These are phyloP conservation scores for Penicillium sp. DNA, from an alignment of 2,329 filamentous ascomycete genomes.

Conservation along the genomic window DNA sequence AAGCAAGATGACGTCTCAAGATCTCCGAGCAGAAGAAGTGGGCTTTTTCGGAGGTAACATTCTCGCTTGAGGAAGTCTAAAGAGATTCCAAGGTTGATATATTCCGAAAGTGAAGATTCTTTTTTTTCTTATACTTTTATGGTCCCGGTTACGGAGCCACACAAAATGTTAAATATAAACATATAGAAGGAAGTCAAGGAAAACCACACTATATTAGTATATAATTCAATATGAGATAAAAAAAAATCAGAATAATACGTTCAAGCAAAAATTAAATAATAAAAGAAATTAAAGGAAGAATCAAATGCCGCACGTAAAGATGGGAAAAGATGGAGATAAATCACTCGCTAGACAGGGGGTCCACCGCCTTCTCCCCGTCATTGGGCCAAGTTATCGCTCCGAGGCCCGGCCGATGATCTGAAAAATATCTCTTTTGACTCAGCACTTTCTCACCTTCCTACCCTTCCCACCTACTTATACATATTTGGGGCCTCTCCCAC, in stretches of 20 bases:
- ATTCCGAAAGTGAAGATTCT: not conserved
- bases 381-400: constrained; percentile 22
- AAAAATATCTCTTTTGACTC: constrained; percentile 23
- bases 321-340: not conserved
- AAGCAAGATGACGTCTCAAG: constrained; percentile 18
- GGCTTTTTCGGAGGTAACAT: constrained; percentile 8
- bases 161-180: not conserved
- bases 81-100: not conserved
- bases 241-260: not conserved
- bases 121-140: not conserved
- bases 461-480: constrained; percentile 4
- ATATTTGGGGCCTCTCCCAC: constrained; percentile 18
- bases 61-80: not conserved
- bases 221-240: not conserved
- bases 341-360: constrained; percentile 14
- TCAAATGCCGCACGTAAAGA: constrained; percentile 2
- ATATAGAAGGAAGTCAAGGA: not conserved
- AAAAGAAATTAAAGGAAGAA: no score
- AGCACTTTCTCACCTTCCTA: constrained; percentile 9
- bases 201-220: not conserved
- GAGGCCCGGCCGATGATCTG: constrained; percentile 22
- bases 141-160: not conserved
- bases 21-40: constrained; percentile 13
- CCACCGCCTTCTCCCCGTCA: constrained; percentile 20
- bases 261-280: not conserved